phyloP scores from a whole-genome alignment of 208 protist species.

The Giardia muris region DNA sequence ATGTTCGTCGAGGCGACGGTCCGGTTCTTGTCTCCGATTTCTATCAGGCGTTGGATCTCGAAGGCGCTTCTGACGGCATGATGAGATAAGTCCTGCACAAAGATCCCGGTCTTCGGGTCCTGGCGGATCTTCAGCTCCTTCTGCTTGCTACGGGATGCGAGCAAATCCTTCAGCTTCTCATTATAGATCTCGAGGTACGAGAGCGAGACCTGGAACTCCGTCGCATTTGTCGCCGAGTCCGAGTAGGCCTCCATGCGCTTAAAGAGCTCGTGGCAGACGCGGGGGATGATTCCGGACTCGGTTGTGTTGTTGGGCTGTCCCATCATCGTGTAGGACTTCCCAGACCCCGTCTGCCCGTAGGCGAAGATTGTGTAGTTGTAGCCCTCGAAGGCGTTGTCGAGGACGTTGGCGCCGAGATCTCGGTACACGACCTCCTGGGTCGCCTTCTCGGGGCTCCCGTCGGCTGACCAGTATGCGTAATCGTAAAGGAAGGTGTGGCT shows the following conservation, averaged over 20 bases:
- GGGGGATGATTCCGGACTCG: slow-evolving; percentile 48
- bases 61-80: slow-evolving; percentile 50
- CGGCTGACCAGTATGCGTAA: background rate
- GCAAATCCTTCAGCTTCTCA: slow-evolving; percentile 44
- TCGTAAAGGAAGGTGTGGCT: background rate
- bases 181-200: slow-evolving; percentile 46
- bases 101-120: slow-evolving; percentile 44
- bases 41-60: slow-evolving; percentile 58
- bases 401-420: background rate
- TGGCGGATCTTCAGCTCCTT: slow-evolving; percentile 44
- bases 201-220: slow-evolving; percentile 24
- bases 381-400: slow-evolving; percentile 31
- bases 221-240: slow-evolving; percentile 13
- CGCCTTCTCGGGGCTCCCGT: background rate
- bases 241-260: slow-evolving; percentile 39
- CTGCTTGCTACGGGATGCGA: slow-evolving; percentile 27
- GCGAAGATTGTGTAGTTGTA: slow-evolving; percentile 45
- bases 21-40: slow-evolving; percentile 58
- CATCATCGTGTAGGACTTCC: slow-evolving; percentile 46
- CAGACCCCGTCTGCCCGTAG: slow-evolving; percentile 45
- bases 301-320: background rate
- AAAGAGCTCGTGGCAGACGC: slow-evolving; percentile 48
- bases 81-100: slow-evolving; percentile 49
- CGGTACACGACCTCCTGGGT: background rate
- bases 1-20: slow-evolving; percentile 68